Base-by-base conservation (phyloP, 257 asterid species). In the Rehmannia glutinosa region DNA sequence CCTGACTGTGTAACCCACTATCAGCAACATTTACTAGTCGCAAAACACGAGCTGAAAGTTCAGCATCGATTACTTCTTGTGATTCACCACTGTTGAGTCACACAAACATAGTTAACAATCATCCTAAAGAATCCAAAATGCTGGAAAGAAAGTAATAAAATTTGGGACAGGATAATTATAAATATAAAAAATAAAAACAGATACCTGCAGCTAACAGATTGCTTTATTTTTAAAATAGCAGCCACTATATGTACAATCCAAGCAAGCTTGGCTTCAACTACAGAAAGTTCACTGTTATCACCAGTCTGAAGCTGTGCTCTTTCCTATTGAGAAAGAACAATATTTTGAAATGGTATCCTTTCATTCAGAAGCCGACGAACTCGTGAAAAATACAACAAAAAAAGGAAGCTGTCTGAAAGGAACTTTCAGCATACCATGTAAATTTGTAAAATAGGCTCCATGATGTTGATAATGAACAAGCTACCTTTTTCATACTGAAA, bases 181-280 rank as follows among this genome's bases (percentile, higher is more conserved):
- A 16, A 2, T 1, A 10, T 1, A 36, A 36, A 67, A 68, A 57
- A 52, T 49, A 39, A 6, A 62, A 2, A 17, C 2, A 68, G 23
- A 56, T 57, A 88, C 99, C 96, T 91, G 89, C 89, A 82, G 55
- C 91, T 91, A 66, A 86, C 89, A 63, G 86, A 79, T 81, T 86
- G 97, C 82, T 83, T 94, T 66, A 76, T 68, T 78, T 87, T 91
- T 49, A 94, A 64, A 70, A 90, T 83, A 66, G 97, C 85, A 70
- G 99, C 97, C 78, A 94, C 73, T 77, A 94, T 94, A 82, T 94
- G 97, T 54, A 91, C 95, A 66, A 91, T 75, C 99, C 99, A 94
- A 73, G 97, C 90, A 72, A 91, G 97, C 80, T 94, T 94, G 55
- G 87, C 87, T 80, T 94, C 97, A 70, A 87, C 80, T 38, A 87